Conservation (phyloP, 2,329 filamentous ascomycete genomes). For the Aspergillus pseudoterreus region DNA sequence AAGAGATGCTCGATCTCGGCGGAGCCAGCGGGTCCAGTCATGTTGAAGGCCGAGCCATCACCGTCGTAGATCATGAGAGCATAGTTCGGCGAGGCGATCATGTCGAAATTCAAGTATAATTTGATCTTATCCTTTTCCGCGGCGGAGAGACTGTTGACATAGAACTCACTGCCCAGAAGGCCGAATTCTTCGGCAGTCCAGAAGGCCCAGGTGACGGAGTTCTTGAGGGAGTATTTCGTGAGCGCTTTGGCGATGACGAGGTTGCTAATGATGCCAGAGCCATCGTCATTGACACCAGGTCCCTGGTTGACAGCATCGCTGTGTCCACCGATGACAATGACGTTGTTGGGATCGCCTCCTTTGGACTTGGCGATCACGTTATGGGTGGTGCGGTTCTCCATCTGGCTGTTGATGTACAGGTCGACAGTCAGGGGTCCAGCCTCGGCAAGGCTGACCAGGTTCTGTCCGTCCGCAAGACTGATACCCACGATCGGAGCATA, state of each 20-base stretch:
- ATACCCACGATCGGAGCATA: slow-evolving; percentile 62
- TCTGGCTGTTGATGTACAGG: slow-evolving; percentile 43
- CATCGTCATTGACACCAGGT: slow-evolving; percentile 75
- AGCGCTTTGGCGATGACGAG: slow-evolving; percentile 60
- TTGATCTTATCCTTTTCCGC: slow-evolving; percentile 57
- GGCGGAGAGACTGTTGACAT: slow-evolving; percentile 48
- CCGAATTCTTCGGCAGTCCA: slow-evolving; percentile 64
- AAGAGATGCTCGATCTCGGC: slow-evolving; percentile 67
- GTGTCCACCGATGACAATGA: slow-evolving; percentile 58
- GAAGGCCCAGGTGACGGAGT: slow-evolving; percentile 64
- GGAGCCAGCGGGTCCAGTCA: slow-evolving; percentile 59
- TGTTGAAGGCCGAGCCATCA: slow-evolving; percentile 45
- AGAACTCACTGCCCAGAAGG: slow-evolving; percentile 58
- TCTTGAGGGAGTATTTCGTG: slow-evolving; percentile 68
- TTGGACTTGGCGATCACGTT: slow-evolving; percentile 62
- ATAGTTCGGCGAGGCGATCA: slow-evolving; percentile 65
- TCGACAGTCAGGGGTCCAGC: slow-evolving; percentile 33
- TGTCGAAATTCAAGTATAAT: slow-evolving; percentile 69
- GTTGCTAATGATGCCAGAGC: slow-evolving; percentile 61
- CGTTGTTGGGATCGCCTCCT: slow-evolving; percentile 56
- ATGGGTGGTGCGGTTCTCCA: slow-evolving; percentile 48
- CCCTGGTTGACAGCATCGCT: slow-evolving; percentile 59
- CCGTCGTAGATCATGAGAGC: slow-evolving; percentile 53
- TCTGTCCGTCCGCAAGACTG: slow-evolving; percentile 55
- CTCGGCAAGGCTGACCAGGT: slow-evolving; percentile 53